phyloP scores from a whole-genome alignment of 805 yeast genomes.

The Kregervanrija pseudodelftensis region DNA sequence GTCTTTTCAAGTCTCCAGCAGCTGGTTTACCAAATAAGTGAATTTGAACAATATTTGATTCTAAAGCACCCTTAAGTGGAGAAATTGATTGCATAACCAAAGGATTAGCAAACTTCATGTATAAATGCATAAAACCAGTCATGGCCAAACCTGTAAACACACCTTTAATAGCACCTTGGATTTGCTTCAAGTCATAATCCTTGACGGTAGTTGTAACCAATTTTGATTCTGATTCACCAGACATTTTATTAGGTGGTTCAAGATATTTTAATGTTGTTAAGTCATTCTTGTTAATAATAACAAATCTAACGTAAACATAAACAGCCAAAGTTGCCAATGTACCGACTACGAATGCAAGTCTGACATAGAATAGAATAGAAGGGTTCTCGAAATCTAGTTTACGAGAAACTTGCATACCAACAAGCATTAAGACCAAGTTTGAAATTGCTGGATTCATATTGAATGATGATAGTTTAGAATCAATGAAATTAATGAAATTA shows the following conservation, averaged over 20 bases:
- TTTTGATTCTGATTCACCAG: constrained; percentile 66
- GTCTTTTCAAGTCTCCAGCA: constrained; percentile 88
- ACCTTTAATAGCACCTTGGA: constrained; percentile 72
- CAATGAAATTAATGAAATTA: too few relatives aligned
- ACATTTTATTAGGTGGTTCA: constrained; percentile 73
- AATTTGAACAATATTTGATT: constrained; percentile 84
- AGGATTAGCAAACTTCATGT: constrained; percentile 97
- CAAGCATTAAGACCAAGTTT: constrained; percentile 84
- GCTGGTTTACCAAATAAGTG: constrained; percentile 82
- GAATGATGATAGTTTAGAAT: too few relatives aligned
- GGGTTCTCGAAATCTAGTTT: constrained; percentile 86
- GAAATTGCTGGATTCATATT: constrained; percentile 81
- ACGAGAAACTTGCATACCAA: constrained; percentile 93
- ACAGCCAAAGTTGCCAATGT: constrained; percentile 57
- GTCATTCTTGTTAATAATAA: constrained; percentile 72
- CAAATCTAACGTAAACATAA: constrained; percentile 55
- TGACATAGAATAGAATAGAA: constrained; percentile 59
- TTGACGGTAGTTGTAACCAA: constrained; percentile 86
- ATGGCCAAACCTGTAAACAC: constrained; percentile 85
- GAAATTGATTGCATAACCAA: constrained; percentile 89
- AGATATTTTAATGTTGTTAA: constrained; percentile 88
- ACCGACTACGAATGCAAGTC: constrained; percentile 63
- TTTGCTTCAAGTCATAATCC: constrained; percentile 89
- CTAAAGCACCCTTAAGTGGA: constrained; percentile 84
- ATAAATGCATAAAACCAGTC: constrained; percentile 98